Evolutionary conservation across 208 protist species (phyloP).

Genomic region (Leishmania arabica): DNA sequence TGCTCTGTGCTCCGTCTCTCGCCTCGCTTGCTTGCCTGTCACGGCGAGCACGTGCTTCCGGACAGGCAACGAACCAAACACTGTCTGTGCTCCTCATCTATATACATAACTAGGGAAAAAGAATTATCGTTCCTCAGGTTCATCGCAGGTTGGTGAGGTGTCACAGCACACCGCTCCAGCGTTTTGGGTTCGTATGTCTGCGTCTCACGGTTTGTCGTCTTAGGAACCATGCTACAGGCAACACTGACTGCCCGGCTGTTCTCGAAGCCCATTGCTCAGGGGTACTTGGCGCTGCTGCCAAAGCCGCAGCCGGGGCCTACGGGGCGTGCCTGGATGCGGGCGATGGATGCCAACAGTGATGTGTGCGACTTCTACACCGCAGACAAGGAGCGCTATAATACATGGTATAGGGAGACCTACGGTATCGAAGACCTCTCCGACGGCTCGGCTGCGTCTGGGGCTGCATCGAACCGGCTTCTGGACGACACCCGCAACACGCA

Average conservation of each 20-base stretch:
- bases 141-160: not conserved
- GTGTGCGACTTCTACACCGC: conserved; percentile 60
- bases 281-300: conserved; percentile 71
- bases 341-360: conserved; percentile 63
- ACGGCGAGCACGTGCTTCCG: not conserved
- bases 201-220: not conserved
- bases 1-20: not conserved
- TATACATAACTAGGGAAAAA: not conserved
- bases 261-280: conserved; percentile 79
- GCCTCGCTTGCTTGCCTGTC: not conserved
- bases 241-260: conserved; percentile 43
- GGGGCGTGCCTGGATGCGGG: conserved; percentile 53
- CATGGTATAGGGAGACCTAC: conserved; percentile 83
- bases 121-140: not conserved
- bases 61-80: not conserved
- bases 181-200: not conserved
- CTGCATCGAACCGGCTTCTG: conserved; percentile 51
- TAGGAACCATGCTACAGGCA: conserved; percentile 33
- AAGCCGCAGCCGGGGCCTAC: conserved; percentile 26
- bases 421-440: conserved; percentile 65
- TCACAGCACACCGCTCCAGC: not conserved
- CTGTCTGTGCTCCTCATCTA: not conserved
- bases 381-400: conserved; percentile 66
- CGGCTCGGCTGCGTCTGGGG: conserved; percentile 67
- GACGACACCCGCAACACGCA: conserved; percentile 61